Evolutionary conservation across 2,329 filamentous ascomycete genomes (phyloP), one percentile per base, ranked within the genome.

Genomic region (Nannizziopsis barbatae): DNA sequence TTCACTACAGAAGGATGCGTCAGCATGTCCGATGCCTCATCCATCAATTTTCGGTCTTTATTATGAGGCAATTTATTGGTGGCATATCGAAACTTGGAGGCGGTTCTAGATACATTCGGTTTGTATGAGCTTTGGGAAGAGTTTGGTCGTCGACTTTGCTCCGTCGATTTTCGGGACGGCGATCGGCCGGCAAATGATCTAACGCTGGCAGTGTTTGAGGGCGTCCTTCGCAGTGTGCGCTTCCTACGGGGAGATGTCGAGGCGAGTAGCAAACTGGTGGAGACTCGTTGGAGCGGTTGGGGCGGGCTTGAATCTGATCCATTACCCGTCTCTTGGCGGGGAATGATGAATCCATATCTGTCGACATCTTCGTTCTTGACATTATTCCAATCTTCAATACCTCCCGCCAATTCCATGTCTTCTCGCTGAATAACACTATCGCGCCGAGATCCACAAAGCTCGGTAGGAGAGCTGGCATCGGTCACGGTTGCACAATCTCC

Each of bases 351-450:
- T 8, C 79, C 79, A 59, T 82, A 83, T 51, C 79, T 71, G 60
- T 83, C 79, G 2, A 82, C 77, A 52, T 80, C 73, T 11, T 67
- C 73, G 5, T 70, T 75, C 14, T 74, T 68, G 9, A 83, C 65
- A 60, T 81, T 72, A 51, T 76, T 71, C 79, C 79, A 83, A 55
- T 82, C 78, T 54, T 83, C 79, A 42, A 81, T 72, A 2, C 79
- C 79, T 6, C 79, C 79, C 17, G 79, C 78, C 30, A 75, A 62
- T 61, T 82, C 79, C 43, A 70, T 66, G 9, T 72, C 66, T 53
- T 80, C 74, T 54, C 73, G 69, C 43, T 67, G 63, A 49, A 73
- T 70, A 30, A 62, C 55, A 15, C 59, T 63, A 41, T 58, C 56
- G 55, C 63, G 43, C 14, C 40, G 43, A 59, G 64, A 41, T 50